A percentile compares a stretch with the other conserved stretches of the same genome.
phyloP scores from a whole-genome alignment of 2,329 filamentous ascomycete genomes.

The Aspergillus ustus region DNA sequence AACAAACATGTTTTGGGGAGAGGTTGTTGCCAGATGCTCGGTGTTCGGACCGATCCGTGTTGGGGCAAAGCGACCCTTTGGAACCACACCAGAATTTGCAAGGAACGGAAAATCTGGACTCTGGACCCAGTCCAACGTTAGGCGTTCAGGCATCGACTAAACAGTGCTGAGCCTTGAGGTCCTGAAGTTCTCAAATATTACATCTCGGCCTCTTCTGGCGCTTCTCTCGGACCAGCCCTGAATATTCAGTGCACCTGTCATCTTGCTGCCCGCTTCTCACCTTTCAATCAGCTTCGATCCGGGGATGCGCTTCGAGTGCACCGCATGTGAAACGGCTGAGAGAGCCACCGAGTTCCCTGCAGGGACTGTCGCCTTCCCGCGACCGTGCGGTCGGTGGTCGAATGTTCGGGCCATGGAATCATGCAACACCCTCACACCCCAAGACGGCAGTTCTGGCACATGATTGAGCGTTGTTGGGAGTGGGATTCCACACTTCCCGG shows the following conservation, averaged over 20 bases:
- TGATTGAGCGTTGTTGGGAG: not conserved
- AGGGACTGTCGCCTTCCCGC: not conserved
- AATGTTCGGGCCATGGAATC: not conserved
- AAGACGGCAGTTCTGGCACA: not conserved
- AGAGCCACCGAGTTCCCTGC: not conserved
- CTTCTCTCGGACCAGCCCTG: not conserved
- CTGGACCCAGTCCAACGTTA: not conserved
- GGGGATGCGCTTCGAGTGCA: not conserved
- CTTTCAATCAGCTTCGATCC: not conserved
- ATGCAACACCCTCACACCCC: not conserved
- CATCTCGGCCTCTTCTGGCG: not conserved
- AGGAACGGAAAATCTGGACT: not conserved
- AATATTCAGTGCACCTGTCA: slow-evolving; percentile 5
- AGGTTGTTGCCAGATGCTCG: not conserved
- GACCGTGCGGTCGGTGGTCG: not conserved
- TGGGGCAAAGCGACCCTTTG: not conserved
- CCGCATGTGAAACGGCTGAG: slow-evolving; percentile 11
- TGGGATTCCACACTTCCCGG: not conserved
- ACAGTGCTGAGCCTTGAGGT: not conserved
- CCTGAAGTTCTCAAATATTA: not conserved
- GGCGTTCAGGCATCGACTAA: slow-evolving; percentile 19
- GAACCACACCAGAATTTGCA: not conserved
- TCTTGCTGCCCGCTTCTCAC: not conserved
- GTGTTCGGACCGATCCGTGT: slow-evolving; percentile 27
- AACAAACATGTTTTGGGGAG: not conserved